Evolutionary conservation across 305 asterid species (phyloP), one percentile per base, ranked within the genome.

Genomic region (Salvia sclarea): DNA sequence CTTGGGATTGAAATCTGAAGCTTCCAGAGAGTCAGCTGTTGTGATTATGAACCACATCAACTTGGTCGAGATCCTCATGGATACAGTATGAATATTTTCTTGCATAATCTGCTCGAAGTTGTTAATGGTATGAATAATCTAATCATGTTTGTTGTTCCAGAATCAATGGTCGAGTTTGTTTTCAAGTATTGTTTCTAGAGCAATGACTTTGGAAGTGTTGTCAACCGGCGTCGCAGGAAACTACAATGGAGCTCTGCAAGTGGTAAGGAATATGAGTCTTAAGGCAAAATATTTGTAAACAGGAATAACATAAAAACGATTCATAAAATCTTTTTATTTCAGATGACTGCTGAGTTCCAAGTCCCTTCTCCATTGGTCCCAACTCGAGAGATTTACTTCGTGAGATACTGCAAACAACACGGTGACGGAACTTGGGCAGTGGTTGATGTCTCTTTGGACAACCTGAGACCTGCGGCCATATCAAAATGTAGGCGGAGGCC

Each of bases 331-430:
- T 37, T 37, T 1, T 37, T 8, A 37, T 73, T 66, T 38, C 81
- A 92, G 98, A 91, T 93, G 97, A 87, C 92, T 13, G 96, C 97
- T 0, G 97, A 93, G 78, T 87, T 88, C 75, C 98, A 93, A 72
- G 95, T 93, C 11, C 98, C 98, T 0, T 88, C 96, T 30, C 97
- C 98, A 0, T 76, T 90, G 7, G 98, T 90, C 61, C 98, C 98
- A 11, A 88, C 97, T 57, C 85, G 98, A 0, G 97, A 93, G 64
- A 88, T 83, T 72, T 86, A 88, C 80, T 90, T 86, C 3, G 85
- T 87, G 17, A 87, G 98, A 68, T 93, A 93, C 52, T 93, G 98
- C 81, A 93, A 93, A 74, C 97, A 88, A 60, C 96, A 90, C 40
- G 47, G 77, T 1, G 96, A 90, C 20, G 97, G 97, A 4, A 84